Base-by-base conservation (phyloP, 73 alveolate genomes). In the Breviolum minutum region DNA sequence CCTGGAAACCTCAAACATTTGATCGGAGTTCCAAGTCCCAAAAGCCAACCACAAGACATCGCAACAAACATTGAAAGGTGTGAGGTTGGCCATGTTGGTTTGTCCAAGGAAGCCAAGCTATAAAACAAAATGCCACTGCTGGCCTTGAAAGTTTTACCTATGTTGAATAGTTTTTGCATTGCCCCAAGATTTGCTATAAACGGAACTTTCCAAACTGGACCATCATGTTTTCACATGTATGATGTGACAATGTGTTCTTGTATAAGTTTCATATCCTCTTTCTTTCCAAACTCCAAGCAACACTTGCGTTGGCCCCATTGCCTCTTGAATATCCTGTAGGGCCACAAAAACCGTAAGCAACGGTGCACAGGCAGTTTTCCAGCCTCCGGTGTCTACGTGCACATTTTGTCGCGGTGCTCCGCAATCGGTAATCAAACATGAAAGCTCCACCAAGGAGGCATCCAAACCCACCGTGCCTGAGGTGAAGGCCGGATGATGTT, bases 321-420 rank as follows among this genome's bases (percentile, higher is more conserved):
- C 89, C 5, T 40, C 79, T 20, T 27, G 16, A 6, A 54, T 20
- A n/a, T 94, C 83, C 20, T 79, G 94, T 85, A 94, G 26, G 22
- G 99, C 94, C 62, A 94, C 79, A 73, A 94, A 94, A 63, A 63
- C 74, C 32, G 94, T 94, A 40, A 94, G 61, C 74, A 94, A 73
- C 32, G 99, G 99, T 16, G 94, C 99, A 80, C 99, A 94, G 61
- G 86, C 70, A 26, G 94, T 94, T 40, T 81, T 94, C 94, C 94
- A 80, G 30, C 99, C 92, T 10, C 94, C 94, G 48, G 99, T 94
- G 85, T 94, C 99, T 64, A 81, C 99, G 71, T 94, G 99, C 63
- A 94, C 92, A 20, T 77, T 77, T 66, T 94, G 99, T 32, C 94
- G 76, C 40, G 83, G 86, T 8, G 99, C 92, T 9, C 94, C 93